Conservation (phyloP, 768 basidiomycete species). For the Cyclocybe aegerita region DNA sequence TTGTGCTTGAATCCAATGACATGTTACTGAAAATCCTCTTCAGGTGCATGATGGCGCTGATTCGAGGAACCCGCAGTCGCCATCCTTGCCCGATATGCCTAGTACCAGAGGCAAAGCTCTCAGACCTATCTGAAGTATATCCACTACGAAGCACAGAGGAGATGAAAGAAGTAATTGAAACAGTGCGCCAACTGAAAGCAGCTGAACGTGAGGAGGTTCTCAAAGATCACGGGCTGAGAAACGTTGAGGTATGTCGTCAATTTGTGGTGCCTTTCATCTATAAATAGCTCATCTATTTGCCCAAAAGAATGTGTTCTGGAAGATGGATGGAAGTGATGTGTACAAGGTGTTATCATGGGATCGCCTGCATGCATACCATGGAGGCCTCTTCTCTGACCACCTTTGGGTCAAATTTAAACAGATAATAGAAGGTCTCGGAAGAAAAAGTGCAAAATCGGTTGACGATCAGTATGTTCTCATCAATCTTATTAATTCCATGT, state of each 20-base stretch:
- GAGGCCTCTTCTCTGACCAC: constrained; percentile 32
- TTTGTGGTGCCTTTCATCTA: not conserved
- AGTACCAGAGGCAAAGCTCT: constrained; percentile 25
- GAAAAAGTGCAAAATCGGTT: constrained; percentile 12
- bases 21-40: not conserved
- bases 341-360: constrained; percentile 36
- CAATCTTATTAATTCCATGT: not conserved
- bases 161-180: constrained; percentile 12
- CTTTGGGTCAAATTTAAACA: constrained; percentile 24
- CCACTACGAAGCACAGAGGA: constrained; percentile 11
- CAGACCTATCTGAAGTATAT: constrained; percentile 17
- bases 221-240: constrained; percentile 18
- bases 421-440: constrained; percentile 13
- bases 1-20: not conserved
- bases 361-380: constrained; percentile 28
- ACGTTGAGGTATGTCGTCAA: constrained; percentile 19
- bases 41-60: constrained; percentile 39
- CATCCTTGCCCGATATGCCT: constrained; percentile 39
- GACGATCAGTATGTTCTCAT: constrained; percentile 24
- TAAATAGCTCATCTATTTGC: not conserved
- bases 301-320: constrained; percentile 39
- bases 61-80: constrained; percentile 22
- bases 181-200: constrained; percentile 11
- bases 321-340: constrained; percentile 25
- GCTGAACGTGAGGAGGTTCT: constrained; percentile 16